Evolutionary conservation across 305 asterid genomes (phyloP), one percentile per base, ranked within the genome.

Genomic region (Fraxinus paxiana): DNA sequence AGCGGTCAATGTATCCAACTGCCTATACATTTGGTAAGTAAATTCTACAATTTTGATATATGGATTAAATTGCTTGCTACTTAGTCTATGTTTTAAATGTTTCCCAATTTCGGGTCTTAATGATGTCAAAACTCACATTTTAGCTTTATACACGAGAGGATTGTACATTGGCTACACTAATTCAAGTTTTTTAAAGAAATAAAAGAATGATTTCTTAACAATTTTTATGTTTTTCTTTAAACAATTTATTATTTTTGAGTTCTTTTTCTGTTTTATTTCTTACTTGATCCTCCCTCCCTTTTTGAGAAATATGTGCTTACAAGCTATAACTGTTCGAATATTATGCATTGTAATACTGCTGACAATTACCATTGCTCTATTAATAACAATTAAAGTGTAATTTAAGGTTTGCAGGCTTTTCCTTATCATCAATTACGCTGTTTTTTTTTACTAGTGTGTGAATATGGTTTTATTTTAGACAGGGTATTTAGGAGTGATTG

Each of bases 1-100:
- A 96, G 59, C 90, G 98, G 82, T 91, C 97, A 18, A 91, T 92
- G 93, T 93, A 89, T 88, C 99, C 99, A 30, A 69, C 93, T 77
- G 92, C 92, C 1, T 93, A 96, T 76, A 85, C 91, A 75, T 94
- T 93, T 88, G 99, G 99, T 96, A 86, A 92, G 98, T 48, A 65
- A 56, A 54, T 61, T 35, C 2, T 35, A 22, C 24, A 26, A 41
- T 37, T 79, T 72, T 65, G 28, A 70, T 17, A 48, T 15, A 28
- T 30, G 5, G 22, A 67, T 56, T 35, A 5, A 30, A 15, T 5
- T 84, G 67, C 70, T 41, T 24, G 75, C 80, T 46, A 15, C 65
- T 75, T 69, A 48, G 69, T 72, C 75, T 73, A 71, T 26, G 65
- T 48, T 67, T 61, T 24, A 2, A 10, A n/a, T 2, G 31, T 79